Evolutionary conservation across 768 basidiomycete genomes (phyloP).

Genomic region (Candolleomyces aberdarensis): DNA sequence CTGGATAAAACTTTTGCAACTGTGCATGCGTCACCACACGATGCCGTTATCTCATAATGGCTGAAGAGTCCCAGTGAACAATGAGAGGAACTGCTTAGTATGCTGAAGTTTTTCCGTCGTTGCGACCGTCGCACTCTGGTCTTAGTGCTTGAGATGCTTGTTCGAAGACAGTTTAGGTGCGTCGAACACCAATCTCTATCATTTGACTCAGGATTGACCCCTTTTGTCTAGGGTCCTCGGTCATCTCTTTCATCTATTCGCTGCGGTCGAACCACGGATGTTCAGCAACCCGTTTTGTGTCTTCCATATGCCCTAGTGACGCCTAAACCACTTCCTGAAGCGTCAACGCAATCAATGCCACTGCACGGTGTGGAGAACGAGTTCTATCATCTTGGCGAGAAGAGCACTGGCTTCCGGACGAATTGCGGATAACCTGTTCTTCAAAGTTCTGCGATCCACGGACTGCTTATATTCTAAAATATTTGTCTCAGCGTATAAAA

Average conservation of each 20-base stretch:
- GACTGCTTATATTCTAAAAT: not conserved
- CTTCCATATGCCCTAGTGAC: not conserved
- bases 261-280: conserved; percentile 5
- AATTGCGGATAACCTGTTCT: not conserved
- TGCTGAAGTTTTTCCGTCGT: not conserved
- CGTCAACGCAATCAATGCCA: not conserved
- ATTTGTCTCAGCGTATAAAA: no score
- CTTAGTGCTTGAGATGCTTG: not conserved
- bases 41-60: not conserved
- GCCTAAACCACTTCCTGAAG: not conserved
- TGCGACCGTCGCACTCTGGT: not conserved
- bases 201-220: not conserved
- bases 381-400: not conserved
- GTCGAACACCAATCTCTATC: not conserved
- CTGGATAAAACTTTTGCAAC: not conserved
- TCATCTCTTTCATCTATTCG: not conserved
- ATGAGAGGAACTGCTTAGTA: not conserved
- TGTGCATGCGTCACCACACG: not conserved
- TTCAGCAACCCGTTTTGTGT: not conserved
- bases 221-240: not conserved
- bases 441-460: not conserved
- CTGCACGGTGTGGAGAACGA: not conserved
- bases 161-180: not conserved
- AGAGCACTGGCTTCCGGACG: not conserved
- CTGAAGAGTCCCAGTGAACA: not conserved